Evolutionary conservation across 108 stramenopile species (phyloP), one percentile per base, ranked within the genome.

Genomic region (Seminavis robusta): DNA sequence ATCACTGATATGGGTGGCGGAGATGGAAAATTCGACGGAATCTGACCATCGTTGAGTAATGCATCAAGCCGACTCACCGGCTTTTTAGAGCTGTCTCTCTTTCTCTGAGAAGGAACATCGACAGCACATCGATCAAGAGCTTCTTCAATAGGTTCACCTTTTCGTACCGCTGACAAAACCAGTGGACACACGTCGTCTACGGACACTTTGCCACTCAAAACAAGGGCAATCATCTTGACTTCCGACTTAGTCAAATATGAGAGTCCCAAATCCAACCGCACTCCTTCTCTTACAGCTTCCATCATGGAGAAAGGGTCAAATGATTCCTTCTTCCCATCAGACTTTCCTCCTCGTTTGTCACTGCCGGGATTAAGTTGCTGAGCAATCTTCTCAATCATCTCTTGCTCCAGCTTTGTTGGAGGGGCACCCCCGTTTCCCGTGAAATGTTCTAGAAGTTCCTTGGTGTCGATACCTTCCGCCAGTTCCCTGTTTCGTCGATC

Each of bases 241-340:
- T 88, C 86, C 5, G 51, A 74, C 32, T 40, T 48, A 7, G 78
- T 63, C 27, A 92, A 47, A 2, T 29, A 47, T 8, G 48, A 21
- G 70, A 86, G 82, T 11, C 84, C 80, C 34, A 92, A 52, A 37
- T 88, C 86, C 25, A 92, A 48, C 33, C 77, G 44, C 9, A 83
- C 77, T 1, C 91, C 91, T 52, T 67, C 62, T 33, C 78, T 58
- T 4, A 77, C 77, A 1, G 76, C 66, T 56, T 86, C 79, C 19
- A 92, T 61, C 11, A 74, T 76, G 3, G 77, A 78, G 33, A 82
- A 73, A 0, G 79, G 82, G 64, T 86, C 83, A 33, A 78, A 68
- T 27, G 42, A 73, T 52, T 83, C 78, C 57, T 72, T 65, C 62
- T 63, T 61, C 21, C 4, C 29, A 30, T 11, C 11, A 24, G 11